Base-by-base conservation (phyloP, 2,329 filamentous ascomycete species). In the Zymoseptoria pseudotritici region DNA sequence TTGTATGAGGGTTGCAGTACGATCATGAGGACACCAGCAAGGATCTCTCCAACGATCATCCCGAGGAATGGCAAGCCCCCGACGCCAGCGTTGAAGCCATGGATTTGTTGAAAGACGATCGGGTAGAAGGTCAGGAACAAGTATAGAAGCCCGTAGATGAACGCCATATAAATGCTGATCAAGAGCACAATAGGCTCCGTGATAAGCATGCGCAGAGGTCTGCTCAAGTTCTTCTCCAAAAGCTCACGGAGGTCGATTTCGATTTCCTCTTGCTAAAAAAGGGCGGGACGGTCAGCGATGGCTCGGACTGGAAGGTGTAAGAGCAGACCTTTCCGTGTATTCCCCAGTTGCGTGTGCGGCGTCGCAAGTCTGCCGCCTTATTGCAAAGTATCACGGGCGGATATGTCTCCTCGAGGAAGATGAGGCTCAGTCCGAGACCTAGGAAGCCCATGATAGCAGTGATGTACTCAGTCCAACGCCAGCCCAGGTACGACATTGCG, bases 41-140 rank as follows among this genome's bases (percentile, higher is more conserved):
- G 61, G 20, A 71, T 42, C 8, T 70, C 67, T n/a, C 71, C 72
- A 4, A 69, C 26, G 24, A 73, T 67, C 64, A 96, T 90, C 58
- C 91, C 91, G 67, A 96, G 90, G 73, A 91, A 96, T 4, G 90
- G 86, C 4, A 96, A 80, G 1, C 91, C 91, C 3, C 86, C 82
- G 19, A 89, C 75, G 59, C 91, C 91, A 1, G 80, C 69, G 36
- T 77, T 83, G 77, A 93, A 87, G 65, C 83, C 81, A 73, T 96
- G 88, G 4, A 91, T 80, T 1, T 75, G 72, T 62, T 87, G 79
- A 76, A 94, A 96, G 54, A 95, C 88, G 52, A 94, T 83, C 0
- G 89, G 87, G 67, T 95, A 95, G 1, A 90, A 89, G 0, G 90
- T 92, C 56, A 96, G 80, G 78, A 94, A 94, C 24, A 93, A 85